A percentile compares a stretch with the other conserved stretches of the same genome.
Evolutionary conservation across 2,329 filamentous ascomycete species (phyloP).

Genomic region (Domatiomyces catenatus): DNA sequence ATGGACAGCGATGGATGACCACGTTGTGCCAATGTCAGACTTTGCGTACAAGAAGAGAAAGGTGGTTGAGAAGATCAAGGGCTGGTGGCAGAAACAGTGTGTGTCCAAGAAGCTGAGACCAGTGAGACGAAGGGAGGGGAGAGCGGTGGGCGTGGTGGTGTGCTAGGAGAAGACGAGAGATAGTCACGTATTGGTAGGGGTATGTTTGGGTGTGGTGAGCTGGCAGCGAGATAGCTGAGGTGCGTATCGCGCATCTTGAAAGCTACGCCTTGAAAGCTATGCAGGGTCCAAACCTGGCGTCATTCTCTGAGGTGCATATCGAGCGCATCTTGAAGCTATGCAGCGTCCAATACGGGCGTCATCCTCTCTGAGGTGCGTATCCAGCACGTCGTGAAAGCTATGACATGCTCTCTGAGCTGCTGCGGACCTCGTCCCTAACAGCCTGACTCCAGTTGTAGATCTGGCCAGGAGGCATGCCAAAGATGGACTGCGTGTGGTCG

Average conservation of each 20-base stretch:
- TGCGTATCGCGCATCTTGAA: too few species aligned
- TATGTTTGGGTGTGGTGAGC: not conserved
- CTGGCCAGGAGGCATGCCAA: too few species aligned
- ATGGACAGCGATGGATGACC: not conserved
- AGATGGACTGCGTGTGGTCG: too few species aligned
- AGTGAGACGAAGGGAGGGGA: constrained; percentile 7
- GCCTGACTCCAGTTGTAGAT: not conserved
- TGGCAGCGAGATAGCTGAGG: not conserved
- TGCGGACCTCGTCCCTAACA: not conserved
- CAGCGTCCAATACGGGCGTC: too few species aligned
- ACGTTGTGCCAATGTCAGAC: constrained; percentile 12
- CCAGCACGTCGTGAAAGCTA: too few species aligned
- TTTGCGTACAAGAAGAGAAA: constrained; percentile 16
- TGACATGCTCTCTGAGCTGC: too few species aligned
- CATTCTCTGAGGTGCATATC: too few species aligned
- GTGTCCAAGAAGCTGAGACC: constrained; percentile 8
- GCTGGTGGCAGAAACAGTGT: constrained; percentile 15
- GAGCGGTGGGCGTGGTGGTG: not conserved
- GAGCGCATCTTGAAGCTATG: too few species aligned
- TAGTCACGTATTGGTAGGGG: not conserved
- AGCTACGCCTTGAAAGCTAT: too few species aligned
- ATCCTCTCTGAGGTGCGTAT: too few species aligned
- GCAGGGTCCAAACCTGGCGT: too few species aligned
- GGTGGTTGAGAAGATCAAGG: constrained; percentile 13
- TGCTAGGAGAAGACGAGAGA: not conserved